Conservation (phyloP, 352 stramenopile genomes). For the Phytophthora nicotianae region DNA sequence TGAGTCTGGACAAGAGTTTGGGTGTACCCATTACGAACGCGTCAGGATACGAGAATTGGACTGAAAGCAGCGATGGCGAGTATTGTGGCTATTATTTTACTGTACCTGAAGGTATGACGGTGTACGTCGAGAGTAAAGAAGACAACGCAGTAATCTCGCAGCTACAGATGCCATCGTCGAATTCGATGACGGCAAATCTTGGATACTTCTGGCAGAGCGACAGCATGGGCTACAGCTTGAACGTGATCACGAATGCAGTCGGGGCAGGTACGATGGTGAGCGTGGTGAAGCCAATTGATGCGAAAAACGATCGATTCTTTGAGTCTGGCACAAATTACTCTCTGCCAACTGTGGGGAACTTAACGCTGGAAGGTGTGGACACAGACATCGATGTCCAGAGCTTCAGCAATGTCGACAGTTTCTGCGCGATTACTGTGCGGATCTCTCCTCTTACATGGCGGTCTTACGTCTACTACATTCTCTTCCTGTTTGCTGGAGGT, state of each 20-base stretch:
- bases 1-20: constrained; percentile 37
- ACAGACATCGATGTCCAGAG: constrained; percentile 48
- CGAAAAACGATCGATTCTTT: constrained; percentile 56
- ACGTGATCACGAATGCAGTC: constrained; percentile 69
- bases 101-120: constrained; percentile 49
- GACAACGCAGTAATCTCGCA: constrained; percentile 54
- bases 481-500: constrained; percentile 74
- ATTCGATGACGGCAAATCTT: constrained; percentile 56
- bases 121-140: constrained; percentile 53
- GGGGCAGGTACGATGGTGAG: constrained; percentile 58
- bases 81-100: constrained; percentile 83
- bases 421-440: constrained; percentile 68
- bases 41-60: constrained; percentile 58
- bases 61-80: constrained; percentile 29
- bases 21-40: constrained; percentile 40
- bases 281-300: constrained; percentile 69
- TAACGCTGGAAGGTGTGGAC: constrained; percentile 56
- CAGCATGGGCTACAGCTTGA: constrained; percentile 61
- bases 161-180: constrained; percentile 42
- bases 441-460: constrained; percentile 60
- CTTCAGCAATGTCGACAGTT: constrained; percentile 53
- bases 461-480: constrained; percentile 67
- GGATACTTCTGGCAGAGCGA: constrained; percentile 76
- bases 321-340: constrained; percentile 35
- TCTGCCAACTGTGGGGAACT: constrained; percentile 44